Base-by-base conservation (phyloP, 2,329 filamentous ascomycete genomes). In the Epichloe glyceriae region DNA sequence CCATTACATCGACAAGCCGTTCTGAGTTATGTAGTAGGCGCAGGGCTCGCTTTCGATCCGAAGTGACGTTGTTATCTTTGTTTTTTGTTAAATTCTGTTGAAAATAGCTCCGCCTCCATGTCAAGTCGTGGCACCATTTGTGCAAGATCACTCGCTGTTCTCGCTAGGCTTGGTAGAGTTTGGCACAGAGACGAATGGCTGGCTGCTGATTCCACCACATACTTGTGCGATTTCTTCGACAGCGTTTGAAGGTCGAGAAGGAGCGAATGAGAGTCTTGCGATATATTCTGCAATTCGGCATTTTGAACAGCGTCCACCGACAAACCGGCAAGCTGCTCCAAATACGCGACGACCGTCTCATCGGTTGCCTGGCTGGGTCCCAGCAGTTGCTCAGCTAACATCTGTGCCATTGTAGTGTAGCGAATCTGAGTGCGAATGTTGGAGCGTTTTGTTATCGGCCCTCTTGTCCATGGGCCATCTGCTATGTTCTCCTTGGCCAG, bases 11-110 rank as follows among this genome's bases (percentile, higher is more conserved):
- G 33, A 89, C 85, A 3, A 97, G 75, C 50, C 91, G 82, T 64
- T 96, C 91, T 30, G 91, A 84, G 64, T 96, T 97, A 46, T 87
- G 79, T 17, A 88, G 80, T 15, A 97, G 74, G 20, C 95, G 75
- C 61, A 96, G 78, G 0, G 88, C 86, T 62, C 85, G 83, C 60
- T 86, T 87, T 57, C 93, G 80, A 26, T 83, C 73, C 47, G 83
- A 82, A 30, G 96, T 73, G 0, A 88, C 74, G 47, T 82, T 76
- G 57, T 82, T 84, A 54, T 85, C 81, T 49, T 76, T 76, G 50
- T 78, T 80, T 61, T 61, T 86, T 86, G 66, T 84, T 85, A 65
- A 95, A 96, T 41, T 83, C 87, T 14, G 83, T 78, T 7, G 90
- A 88, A 68, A 98, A 98, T 44, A 71, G 73, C 45, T 90, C 80